phyloP scores from a whole-genome alignment of 768 basidiomycete species.

The Leccinum pellstonianum region DNA sequence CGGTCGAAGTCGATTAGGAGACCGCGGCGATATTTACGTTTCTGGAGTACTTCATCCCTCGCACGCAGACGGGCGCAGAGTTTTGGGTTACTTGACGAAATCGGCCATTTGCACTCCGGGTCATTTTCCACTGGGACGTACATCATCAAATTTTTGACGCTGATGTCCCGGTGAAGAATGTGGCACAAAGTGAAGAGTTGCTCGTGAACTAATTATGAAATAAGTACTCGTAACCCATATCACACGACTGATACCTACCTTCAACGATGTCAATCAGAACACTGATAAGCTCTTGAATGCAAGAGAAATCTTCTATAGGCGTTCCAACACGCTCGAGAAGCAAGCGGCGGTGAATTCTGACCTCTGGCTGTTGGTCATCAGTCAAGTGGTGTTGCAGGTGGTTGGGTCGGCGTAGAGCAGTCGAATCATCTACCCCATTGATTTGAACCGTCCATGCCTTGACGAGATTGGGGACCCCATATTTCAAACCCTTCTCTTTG shows the following conservation, averaged over 20 bases:
- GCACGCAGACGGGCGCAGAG: background rate
- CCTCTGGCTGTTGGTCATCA: background rate
- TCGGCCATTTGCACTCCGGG: background rate
- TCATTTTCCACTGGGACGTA: background rate
- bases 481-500: background rate
- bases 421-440: background rate
- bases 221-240: background rate
- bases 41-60: background rate
- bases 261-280: constrained; percentile 1
- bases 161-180: constrained; percentile 1
- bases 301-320: background rate
- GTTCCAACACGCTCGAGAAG: background rate
- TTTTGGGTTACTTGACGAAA: background rate
- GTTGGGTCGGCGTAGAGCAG: background rate
- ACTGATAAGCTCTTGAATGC: background rate
- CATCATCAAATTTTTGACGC: background rate
- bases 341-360: background rate
- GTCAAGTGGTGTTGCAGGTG: background rate
- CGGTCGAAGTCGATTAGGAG: constrained; percentile 6
- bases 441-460: background rate
- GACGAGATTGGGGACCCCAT: background rate
- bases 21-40: background rate
- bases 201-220: background rate
- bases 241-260: background rate
- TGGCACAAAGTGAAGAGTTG: background rate